Evolutionary conservation across 1,284 basidiomycete genomes (phyloP), one percentile per base, ranked within the genome.

Genomic region (Malassezia caprae): DNA sequence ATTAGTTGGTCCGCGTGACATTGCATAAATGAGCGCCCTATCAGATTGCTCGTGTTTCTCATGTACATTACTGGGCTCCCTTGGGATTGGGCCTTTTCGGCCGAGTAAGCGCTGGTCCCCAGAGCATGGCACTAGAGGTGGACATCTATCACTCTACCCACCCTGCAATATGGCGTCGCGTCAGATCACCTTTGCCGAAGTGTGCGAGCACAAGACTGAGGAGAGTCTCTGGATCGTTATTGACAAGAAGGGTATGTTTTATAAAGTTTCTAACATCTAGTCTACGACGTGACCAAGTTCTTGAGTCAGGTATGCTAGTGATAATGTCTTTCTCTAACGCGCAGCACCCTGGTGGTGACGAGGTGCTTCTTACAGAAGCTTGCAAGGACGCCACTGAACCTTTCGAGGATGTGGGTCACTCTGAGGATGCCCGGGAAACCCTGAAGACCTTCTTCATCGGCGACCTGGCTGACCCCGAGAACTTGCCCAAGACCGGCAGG

Each of bases 381-480:
- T 88, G 91, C 84, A 79, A 73, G 88, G 91, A 98, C 76, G 90
- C 90, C 26, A 94, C 93, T 40, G 94, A 98, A 76, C 90, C 93
- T 11, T 99, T 98, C 72, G 94, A 98, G 79, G 94, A 98, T 76
- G 91, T 98, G 45, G 93, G 94, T 41, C 93, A 98, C 82, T 96
- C 91, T 15, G 94, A 98, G 72, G 94, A 98, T 77, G 94, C 93
- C 15, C 84, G 93, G 57, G 84, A 80, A n/a, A 82, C 94, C 61
- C 81, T 99, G 54, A 81, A 82, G n/a, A 68, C 73, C 37, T 76
- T 77, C 64, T 67, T 71, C 45, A 75, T 77, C 26, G 77, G 59
- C 82, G 77, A 68, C 80, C 91, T 83, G 39, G 66, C 66, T 43
- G 69, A 67, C 50, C 62, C 61, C 43, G 55, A 57, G 30, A 57